Evolutionary conservation across 2,329 filamentous ascomycete species (phyloP).

Genomic region (Zalaria obscura): DNA sequence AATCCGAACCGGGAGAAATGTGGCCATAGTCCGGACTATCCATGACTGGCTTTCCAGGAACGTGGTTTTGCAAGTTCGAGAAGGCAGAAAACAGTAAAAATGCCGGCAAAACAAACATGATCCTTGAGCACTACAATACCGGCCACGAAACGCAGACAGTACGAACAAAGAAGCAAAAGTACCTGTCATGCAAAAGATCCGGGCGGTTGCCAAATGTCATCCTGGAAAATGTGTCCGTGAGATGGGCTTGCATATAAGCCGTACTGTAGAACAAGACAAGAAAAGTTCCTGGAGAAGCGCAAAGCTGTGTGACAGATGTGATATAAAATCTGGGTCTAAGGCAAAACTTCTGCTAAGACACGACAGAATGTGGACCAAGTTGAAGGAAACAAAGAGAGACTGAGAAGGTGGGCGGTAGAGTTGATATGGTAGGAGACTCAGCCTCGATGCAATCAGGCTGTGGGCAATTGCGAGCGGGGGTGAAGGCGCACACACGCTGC

Average conservation of each 20-base stretch:
- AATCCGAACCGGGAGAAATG: too few species aligned
- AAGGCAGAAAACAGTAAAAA: slow-evolving; percentile 6
- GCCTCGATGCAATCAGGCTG: not conserved
- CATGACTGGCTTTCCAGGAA: slow-evolving; percentile 3
- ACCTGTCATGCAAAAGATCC: slow-evolving; percentile 21
- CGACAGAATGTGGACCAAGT: slow-evolving; percentile 4
- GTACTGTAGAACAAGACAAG: not conserved
- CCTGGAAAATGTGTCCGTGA: slow-evolving; percentile 11
- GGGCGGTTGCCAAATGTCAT: slow-evolving; percentile 23
- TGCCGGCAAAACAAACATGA: slow-evolving; percentile 3
- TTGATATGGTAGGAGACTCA: not conserved
- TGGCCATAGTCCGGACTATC: not conserved
- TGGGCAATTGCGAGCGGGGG: slow-evolving; percentile 2
- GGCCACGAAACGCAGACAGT: slow-evolving; percentile 6
- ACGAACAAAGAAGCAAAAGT: slow-evolving; percentile 13
- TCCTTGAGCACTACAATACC: slow-evolving; percentile 7
- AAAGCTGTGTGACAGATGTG: not conserved
- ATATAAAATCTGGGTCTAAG: not conserved
- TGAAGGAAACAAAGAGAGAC: slow-evolving; percentile 1
- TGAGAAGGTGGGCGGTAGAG: slow-evolving; percentile 1
- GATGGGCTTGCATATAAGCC: slow-evolving; percentile 6
- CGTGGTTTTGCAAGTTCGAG: slow-evolving; percentile 2
- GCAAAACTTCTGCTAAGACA: not conserved
- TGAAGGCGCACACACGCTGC: not conserved
- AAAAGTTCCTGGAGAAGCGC: not conserved